Evolutionary conservation across 2,329 filamentous ascomycete species (phyloP).

Genomic region (Fusarium xyrophilum): DNA sequence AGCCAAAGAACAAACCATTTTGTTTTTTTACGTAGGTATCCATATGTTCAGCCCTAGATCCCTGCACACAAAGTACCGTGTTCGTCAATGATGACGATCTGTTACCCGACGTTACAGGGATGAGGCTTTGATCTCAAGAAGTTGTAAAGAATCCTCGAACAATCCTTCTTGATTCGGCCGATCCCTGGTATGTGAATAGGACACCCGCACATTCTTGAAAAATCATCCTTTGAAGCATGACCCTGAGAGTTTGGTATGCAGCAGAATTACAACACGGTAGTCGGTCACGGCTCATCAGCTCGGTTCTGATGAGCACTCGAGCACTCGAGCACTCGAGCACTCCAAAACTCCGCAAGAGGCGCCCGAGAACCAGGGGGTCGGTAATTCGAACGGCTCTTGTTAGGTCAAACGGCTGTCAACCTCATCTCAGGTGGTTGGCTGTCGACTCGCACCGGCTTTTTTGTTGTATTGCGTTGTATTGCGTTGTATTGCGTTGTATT

Average conservation of each 20-base stretch:
- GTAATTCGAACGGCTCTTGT: conserved; percentile 16
- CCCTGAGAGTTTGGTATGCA: not conserved
- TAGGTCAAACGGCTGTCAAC: not conserved
- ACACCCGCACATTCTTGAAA: not conserved
- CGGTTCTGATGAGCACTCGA: not conserved
- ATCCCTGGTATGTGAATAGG: not conserved
- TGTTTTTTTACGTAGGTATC: not conserved
- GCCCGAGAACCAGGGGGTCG: conserved; percentile 22
- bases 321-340: too few species aligned
- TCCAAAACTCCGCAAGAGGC: not conserved
- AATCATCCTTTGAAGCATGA: not conserved
- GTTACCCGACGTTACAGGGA: conserved; percentile 3
- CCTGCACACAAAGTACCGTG: not conserved
- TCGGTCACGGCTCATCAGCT: not conserved
- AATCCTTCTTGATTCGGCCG: not conserved
- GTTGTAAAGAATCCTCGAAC: not conserved
- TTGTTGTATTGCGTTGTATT: not conserved
- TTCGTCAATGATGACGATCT: conserved; percentile 10
- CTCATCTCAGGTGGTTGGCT: not conserved
- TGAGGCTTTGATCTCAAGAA: not conserved
- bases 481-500: not conserved
- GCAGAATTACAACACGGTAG: not conserved
- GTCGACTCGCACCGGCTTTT: not conserved
- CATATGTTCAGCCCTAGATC: not conserved
- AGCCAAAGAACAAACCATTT: not conserved